Evolutionary conservation across 2,329 filamentous ascomycete species (phyloP), one percentile per base, ranked within the genome.

Genomic region (Penicillium sp.): DNA sequence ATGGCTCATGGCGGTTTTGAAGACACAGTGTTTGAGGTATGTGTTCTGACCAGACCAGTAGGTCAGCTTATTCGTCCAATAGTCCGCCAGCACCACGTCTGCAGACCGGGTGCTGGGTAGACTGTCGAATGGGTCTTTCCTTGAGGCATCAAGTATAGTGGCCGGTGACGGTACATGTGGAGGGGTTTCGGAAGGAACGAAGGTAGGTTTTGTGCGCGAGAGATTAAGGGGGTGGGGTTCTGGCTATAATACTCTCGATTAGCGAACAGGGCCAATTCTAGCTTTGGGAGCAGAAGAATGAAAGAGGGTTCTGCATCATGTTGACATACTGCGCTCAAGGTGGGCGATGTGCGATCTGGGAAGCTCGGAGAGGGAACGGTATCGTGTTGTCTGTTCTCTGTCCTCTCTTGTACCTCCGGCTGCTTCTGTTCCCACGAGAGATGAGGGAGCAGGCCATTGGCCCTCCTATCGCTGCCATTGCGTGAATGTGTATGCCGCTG

Each of bases 1-100:
- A 62, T 78, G 69, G 23, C 62, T 64, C 68, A 76, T 74, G 29
- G 76, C 72, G 4, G 70, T 68, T 46, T 69, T 71, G 60, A 78
- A 79, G 7, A 76, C 71, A 9, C 69, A 67, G 11, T 74, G 69
- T 60, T 79, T 80, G 26, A 79, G 65, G 41, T 75, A 68, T 29
- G 64, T 58, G 57, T 79, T 79, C 58, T 77, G 74, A 1, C 78
- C 78, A 8, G 78, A 79, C 78, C 78, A 80, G 59, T 79, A 79
- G 0, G 71, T 70, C 52, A 79, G 67, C 49, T 72, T 75, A 52
- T 67, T 72, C 2, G 67, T 72, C 76, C 76, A 80, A 49, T 70
- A 73, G 49, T 78, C 74, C 3, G 69, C 67, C 47, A 79, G 66
- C 45, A 75, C 71, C 47, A 73, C 63, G 30, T 75, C 60, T 4